phyloP scores from a whole-genome alignment of 208 protist genomes.

The Crithidia mellificae region DNA sequence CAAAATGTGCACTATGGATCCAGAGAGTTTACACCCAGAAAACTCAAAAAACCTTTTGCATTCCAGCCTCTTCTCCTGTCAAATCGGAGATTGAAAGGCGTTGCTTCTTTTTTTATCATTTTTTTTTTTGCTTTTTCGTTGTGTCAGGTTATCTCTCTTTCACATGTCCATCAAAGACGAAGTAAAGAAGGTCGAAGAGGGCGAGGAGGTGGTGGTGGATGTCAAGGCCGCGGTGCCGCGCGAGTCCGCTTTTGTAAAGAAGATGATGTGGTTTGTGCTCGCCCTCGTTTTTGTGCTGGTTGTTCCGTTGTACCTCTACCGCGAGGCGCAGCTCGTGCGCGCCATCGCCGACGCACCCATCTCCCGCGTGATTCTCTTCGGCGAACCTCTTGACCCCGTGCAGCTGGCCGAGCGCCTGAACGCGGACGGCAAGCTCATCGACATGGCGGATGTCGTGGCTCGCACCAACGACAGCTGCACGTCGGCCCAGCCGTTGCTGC shows the following conservation, averaged over 20 bases:
- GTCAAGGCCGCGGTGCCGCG: not conserved
- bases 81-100: too few species aligned
- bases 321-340: not conserved
- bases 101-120: too few species aligned
- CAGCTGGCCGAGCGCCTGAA: slow-evolving; percentile 7
- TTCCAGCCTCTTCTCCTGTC: too few species aligned
- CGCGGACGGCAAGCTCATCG: not conserved
- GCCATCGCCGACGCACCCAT: not conserved
- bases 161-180: not conserved
- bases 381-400: not conserved
- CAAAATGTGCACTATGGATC: too few species aligned
- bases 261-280: slow-evolving; percentile 2
- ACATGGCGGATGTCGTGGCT: slow-evolving; percentile 6
- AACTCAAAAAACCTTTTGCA: too few species aligned
- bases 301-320: slow-evolving; percentile 2
- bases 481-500: slow-evolving; percentile 24
- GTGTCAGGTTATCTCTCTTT: too few species aligned
- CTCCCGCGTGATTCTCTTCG: not conserved
- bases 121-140: too few species aligned
- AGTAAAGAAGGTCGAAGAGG: too few species aligned
- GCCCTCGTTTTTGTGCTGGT: slow-evolving; percentile 8
- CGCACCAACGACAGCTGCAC: not conserved
- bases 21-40: too few species aligned
- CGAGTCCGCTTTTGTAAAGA: not conserved
- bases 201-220: too few species aligned